phyloP scores from a whole-genome alignment of 352 stramenopile species.

The Globisporangium rhizosaccharum region DNA sequence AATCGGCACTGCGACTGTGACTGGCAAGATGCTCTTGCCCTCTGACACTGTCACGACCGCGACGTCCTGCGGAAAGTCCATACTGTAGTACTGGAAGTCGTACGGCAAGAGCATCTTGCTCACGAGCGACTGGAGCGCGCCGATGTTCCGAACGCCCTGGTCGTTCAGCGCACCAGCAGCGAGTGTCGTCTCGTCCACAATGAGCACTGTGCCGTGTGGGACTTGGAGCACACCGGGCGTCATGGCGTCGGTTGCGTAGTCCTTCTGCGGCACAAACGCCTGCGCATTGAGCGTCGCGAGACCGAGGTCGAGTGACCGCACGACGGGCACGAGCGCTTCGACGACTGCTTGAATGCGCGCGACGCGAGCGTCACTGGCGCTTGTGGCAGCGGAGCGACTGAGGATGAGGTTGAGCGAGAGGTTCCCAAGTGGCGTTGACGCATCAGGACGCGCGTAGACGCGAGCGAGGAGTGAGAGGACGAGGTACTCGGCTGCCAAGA shows the following conservation, averaged over 20 bases:
- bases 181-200: slow-evolving; percentile 67
- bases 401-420: slow-evolving; percentile 65
- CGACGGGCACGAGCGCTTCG: slow-evolving; percentile 46
- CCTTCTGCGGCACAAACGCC: slow-evolving; percentile 67
- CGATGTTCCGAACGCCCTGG: slow-evolving; percentile 70
- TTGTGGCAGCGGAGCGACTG: slow-evolving; percentile 1
- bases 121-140: slow-evolving; percentile 61
- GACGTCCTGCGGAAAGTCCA: slow-evolving; percentile 80
- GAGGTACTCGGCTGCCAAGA: slow-evolving; percentile 61
- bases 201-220: slow-evolving; percentile 50
- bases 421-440: slow-evolving; percentile 60
- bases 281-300: slow-evolving; percentile 53
- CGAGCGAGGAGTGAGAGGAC: slow-evolving; percentile 64
- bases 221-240: slow-evolving; percentile 52
- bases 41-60: slow-evolving; percentile 61
- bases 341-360: slow-evolving; percentile 26
- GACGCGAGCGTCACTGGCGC: slow-evolving; percentile 15
- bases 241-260: slow-evolving; percentile 68
- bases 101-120: slow-evolving; percentile 77
- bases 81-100: slow-evolving; percentile 82
- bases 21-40: slow-evolving; percentile 65
- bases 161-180: slow-evolving; percentile 62
- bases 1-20: slow-evolving; percentile 44
- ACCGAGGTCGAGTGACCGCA: slow-evolving; percentile 44
- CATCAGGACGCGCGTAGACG: slow-evolving; percentile 62